These are phyloP conservation scores for Agaricus subrufescens DNA, from an alignment of 768 basidiomycete species.

Conservation along the genomic window DNA sequence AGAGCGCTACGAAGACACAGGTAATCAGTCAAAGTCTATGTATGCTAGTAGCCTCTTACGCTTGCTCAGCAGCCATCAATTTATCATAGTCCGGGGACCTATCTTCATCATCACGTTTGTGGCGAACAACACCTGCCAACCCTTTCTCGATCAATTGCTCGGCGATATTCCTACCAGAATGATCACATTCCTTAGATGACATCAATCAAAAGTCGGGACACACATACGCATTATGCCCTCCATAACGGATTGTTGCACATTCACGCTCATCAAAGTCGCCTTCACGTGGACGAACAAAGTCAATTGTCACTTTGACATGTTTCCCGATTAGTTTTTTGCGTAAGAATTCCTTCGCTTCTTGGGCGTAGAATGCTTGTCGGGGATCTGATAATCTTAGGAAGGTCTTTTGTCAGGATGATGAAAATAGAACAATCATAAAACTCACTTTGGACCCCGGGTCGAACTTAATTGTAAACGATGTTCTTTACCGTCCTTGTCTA, in stretches of 20 bases:
- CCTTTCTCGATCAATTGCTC: constrained; percentile 95
- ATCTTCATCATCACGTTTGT: constrained; percentile 93
- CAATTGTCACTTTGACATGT: constrained; percentile 74
- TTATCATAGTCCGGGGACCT: constrained; percentile 96
- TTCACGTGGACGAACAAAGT: constrained; percentile 88
- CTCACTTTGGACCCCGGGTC: constrained; percentile 76
- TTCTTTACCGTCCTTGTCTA: constrained; percentile 75
- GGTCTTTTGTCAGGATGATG: background rate
- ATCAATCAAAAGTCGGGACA: background rate
- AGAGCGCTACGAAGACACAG: constrained; percentile 50
- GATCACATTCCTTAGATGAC: background rate
- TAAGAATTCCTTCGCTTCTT: constrained; percentile 91
- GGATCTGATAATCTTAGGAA: constrained; percentile 69
- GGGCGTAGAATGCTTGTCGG: constrained; percentile 81
- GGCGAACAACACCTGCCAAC: constrained; percentile 82
- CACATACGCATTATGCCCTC: constrained; percentile 73
- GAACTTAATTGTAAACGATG: constrained; percentile 85
- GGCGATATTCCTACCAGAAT: constrained; percentile 67
- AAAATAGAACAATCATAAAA: background rate
- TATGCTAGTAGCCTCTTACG: constrained; percentile 41
- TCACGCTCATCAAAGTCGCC: constrained; percentile 94
- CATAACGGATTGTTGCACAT: constrained; percentile 84
- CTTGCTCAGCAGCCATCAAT: constrained; percentile 90
- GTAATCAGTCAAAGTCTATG: background rate
- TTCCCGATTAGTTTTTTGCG: constrained; percentile 92